These are phyloP conservation scores for Carpinus viminea DNA, from an alignment of 306 rosid genomes.

Conservation along the genomic window DNA sequence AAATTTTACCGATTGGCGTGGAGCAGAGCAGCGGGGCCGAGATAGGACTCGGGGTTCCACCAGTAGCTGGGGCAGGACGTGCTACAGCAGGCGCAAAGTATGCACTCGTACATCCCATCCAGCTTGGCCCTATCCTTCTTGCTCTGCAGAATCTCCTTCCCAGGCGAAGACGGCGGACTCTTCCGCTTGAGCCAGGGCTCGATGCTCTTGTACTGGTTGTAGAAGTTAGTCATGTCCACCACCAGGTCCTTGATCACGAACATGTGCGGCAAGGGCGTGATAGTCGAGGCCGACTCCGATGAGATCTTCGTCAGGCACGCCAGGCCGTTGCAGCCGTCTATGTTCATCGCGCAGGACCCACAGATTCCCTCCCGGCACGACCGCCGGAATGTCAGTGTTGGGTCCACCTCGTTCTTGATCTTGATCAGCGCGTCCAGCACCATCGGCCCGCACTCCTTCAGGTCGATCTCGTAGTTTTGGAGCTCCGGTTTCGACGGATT, in stretches of 20 bases:
- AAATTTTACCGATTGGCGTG: conserved; percentile 81
- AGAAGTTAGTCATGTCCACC: conserved; percentile 96
- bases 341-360: conserved; percentile 98
- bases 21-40: conserved; percentile 96
- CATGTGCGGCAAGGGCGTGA: conserved; percentile 95
- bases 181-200: conserved; percentile 99
- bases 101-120: conserved; percentile 99
- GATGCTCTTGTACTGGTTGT: conserved; percentile 95
- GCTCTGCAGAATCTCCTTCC: conserved; percentile 83
- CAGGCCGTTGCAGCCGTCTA: conserved; percentile 92
- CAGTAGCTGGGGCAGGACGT: conserved; percentile 99
- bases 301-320: conserved; percentile 90
- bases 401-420: conserved; percentile 92
- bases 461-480: conserved; percentile 67
- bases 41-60: conserved; percentile 98
- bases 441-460: conserved; percentile 97
- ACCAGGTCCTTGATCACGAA: conserved; percentile 89
- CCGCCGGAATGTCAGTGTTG: conserved; percentile 75
- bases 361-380: conserved; percentile 98
- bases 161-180: conserved; percentile 50
- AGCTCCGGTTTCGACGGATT: conserved; percentile 77
- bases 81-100: conserved; percentile 94
- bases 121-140: conserved; percentile 87
- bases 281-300: conserved; percentile 30
- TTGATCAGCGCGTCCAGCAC: conserved; percentile 92